Percentiles rank a stretch among this genome's conserved stretches.
phyloP scores from a whole-genome alignment of 2,329 filamentous ascomycete species.

The Aulographum hederae region DNA sequence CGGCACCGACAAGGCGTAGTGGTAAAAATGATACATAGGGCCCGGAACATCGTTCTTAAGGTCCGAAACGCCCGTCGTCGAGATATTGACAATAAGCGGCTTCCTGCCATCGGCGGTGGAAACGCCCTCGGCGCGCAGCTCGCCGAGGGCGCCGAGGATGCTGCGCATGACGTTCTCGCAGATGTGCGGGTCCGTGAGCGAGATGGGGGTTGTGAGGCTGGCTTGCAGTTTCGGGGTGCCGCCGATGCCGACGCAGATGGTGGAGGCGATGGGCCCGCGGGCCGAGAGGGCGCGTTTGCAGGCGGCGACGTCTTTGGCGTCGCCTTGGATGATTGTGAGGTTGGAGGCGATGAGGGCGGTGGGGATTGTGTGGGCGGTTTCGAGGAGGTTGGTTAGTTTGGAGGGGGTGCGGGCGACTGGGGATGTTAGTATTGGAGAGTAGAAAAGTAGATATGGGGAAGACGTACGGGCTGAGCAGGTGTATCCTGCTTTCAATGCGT shows the following conservation, averaged over 20 bases:
- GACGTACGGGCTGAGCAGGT: slow-evolving; percentile 21
- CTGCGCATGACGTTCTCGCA: slow-evolving; percentile 15
- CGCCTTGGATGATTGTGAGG: slow-evolving; percentile 26
- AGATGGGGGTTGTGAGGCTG: slow-evolving; percentile 11
- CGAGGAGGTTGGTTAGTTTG: slow-evolving; percentile 28
- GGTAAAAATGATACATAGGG: slow-evolving; percentile 15
- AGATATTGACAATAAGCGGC: slow-evolving; percentile 15
- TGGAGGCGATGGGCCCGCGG: no score
- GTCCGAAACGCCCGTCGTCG: slow-evolving; percentile 18
- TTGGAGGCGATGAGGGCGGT: slow-evolving; percentile 24
- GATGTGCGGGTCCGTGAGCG: slow-evolving; percentile 14
- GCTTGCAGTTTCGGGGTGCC: slow-evolving; percentile 12
- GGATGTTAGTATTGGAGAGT: not conserved
- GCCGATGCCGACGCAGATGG: slow-evolving; percentile 31
- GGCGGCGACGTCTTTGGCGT: slow-evolving; percentile 15
- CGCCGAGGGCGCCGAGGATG: slow-evolving; percentile 14
- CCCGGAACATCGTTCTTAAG: slow-evolving; percentile 19
- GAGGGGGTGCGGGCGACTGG: slow-evolving; percentile 27
- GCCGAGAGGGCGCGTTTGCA: slow-evolving; percentile 8
- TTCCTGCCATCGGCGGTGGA: slow-evolving; percentile 5
- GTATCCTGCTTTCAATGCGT: slow-evolving; percentile 25
- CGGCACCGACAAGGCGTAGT: slow-evolving; percentile 14
- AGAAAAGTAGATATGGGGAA: slow-evolving; percentile 1
- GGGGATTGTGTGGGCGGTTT: slow-evolving; percentile 15
- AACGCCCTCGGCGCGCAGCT: slow-evolving; percentile 7